These are phyloP conservation scores for Xylariales sp. DNA, from an alignment of 2,329 filamentous ascomycete species.

Conservation along the genomic window DNA sequence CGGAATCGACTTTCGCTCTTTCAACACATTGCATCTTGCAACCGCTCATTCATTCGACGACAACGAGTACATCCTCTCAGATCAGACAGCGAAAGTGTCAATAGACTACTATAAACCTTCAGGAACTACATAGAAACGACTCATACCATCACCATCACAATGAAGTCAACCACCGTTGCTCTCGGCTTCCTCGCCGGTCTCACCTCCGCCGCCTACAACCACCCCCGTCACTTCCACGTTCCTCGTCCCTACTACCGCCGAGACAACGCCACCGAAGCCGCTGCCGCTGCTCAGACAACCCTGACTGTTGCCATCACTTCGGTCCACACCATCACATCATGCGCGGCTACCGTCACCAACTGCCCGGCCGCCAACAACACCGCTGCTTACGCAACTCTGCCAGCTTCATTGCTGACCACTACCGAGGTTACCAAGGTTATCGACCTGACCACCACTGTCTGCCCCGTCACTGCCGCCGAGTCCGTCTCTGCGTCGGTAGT, in stretches of 20 bases:
- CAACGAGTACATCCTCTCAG: constrained; percentile 24
- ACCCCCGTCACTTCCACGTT: constrained; percentile 24
- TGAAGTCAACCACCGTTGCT: constrained; percentile 30
- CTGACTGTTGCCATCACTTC: constrained; percentile 26
- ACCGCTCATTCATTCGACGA: constrained; percentile 27
- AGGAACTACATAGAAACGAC: constrained; percentile 4
- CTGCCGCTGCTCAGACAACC: constrained; percentile 20
- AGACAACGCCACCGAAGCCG: constrained; percentile 19
- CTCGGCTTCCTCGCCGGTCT: constrained; percentile 28
- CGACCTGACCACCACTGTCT: constrained; percentile 31
- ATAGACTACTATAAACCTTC: constrained; percentile 13
- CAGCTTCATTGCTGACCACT: constrained; percentile 12
- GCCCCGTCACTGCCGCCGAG: constrained; percentile 28
- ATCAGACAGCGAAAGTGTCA: constrained; percentile 18
- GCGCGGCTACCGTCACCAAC: constrained; percentile 29
- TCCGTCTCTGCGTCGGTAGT: constrained; percentile 26
- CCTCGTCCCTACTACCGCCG: constrained; percentile 19
- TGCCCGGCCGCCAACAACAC: constrained; percentile 26
- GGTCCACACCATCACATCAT: constrained; percentile 27
- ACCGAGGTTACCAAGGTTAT: constrained; percentile 31
- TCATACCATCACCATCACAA: constrained; percentile 17
- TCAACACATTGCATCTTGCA: constrained; percentile 19
- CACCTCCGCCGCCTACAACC: constrained; percentile 25
- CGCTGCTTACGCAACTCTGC: constrained; percentile 5
- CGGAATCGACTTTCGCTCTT: constrained; percentile 34